These are phyloP conservation scores for Gracilaria domingensis DNA, from an alignment of 23 red algal genomes.

Conservation along the genomic window DNA sequence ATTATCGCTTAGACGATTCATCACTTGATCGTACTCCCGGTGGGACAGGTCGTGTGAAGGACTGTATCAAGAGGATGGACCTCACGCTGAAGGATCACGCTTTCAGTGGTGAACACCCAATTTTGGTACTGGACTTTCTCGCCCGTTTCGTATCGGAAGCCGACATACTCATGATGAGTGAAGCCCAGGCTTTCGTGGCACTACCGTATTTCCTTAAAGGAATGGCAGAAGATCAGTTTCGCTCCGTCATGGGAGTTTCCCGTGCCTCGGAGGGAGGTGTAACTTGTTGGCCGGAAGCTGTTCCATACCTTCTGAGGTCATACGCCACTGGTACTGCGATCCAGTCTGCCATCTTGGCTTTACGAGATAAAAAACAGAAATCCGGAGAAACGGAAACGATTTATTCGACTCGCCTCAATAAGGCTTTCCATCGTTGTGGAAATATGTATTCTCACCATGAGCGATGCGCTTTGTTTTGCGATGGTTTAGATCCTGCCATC, in stretches of 20 bases:
- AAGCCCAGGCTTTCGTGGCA: too few relatives aligned
- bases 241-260: neutral
- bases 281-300: neutral
- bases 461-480: neutral
- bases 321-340: neutral
- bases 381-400: neutral
- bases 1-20: too few relatives aligned
- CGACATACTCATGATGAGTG: too few relatives aligned
- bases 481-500: neutral
- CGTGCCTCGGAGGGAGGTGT: neutral
- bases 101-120: too few relatives aligned
- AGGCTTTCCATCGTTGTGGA: neutral
- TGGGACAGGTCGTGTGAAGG: too few relatives aligned
- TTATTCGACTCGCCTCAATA: neutral
- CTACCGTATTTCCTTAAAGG: neutral
- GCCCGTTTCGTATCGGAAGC: too few relatives aligned
- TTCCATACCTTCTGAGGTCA: neutral
- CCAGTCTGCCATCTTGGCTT: neutral
- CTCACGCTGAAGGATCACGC: too few relatives aligned
- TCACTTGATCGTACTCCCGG: too few relatives aligned
- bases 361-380: neutral
- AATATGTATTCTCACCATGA: neutral
- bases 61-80: too few relatives aligned
- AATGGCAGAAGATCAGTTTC: neutral
- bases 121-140: too few relatives aligned